Percentiles rank a stretch among this genome's conserved stretches.
These are phyloP conservation scores for Gossypium rotundifolium DNA, from an alignment of 345 rosid genomes.

Conservation along the genomic window DNA sequence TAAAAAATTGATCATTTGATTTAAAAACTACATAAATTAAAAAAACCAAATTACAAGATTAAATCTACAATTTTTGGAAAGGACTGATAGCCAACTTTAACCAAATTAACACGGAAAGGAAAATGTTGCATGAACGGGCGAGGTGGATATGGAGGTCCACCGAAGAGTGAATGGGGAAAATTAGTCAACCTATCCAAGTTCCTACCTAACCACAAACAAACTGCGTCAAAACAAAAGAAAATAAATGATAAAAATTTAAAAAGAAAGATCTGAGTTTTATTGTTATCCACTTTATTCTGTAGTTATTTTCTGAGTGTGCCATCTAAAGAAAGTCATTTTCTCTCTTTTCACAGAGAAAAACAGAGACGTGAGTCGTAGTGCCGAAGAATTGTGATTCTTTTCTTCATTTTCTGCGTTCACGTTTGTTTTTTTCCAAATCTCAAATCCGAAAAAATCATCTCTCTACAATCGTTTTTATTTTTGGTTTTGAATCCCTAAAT, in stretches of 20 bases:
- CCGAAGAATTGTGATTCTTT: background rate
- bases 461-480: background rate
- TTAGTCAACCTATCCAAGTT: too few species aligned
- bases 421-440: background rate
- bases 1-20: too few species aligned
- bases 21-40: too few species aligned
- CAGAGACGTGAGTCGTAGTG: background rate
- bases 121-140: background rate
- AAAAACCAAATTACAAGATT: too few species aligned
- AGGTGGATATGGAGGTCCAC: background rate
- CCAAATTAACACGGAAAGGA: too few species aligned
- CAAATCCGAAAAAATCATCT: background rate
- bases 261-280: too few species aligned
- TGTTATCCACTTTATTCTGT: background rate
- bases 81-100: too few species aligned
- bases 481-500: background rate
- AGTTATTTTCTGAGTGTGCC: background rate
- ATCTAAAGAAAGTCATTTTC: background rate
- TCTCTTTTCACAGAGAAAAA: background rate
- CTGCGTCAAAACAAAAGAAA: background rate
- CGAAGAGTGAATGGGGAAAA: background rate
- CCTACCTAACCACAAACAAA: background rate
- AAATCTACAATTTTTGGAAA: too few species aligned
- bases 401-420: background rate
- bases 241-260: background rate